These are phyloP conservation scores for Conidiobolus incongruus DNA, from an alignment of 371 early-diverging fungal genomes.

Conservation along the genomic window DNA sequence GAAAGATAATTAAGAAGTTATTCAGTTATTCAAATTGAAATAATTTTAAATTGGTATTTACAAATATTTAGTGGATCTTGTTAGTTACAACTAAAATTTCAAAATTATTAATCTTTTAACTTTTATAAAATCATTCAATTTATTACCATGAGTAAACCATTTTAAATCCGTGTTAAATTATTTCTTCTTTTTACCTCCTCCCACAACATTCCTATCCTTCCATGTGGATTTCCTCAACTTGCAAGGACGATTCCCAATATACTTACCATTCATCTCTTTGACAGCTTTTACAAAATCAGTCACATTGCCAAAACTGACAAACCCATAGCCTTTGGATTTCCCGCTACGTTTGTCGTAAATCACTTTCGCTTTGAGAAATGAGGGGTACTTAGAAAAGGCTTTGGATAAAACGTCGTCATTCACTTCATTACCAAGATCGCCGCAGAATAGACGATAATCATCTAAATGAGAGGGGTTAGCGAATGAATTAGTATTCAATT, in stretches of 20 bases:
- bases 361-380: conserved; percentile 48
- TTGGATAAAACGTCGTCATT: conserved; percentile 52
- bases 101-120: too few relatives aligned
- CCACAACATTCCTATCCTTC: too few relatives aligned
- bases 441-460: conserved; percentile 68
- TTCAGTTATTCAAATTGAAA: too few relatives aligned
- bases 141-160: too few relatives aligned
- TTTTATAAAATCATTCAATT: too few relatives aligned
- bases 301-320: conserved; percentile 59
- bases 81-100: too few relatives aligned
- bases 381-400: conserved; percentile 58
- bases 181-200: too few relatives aligned
- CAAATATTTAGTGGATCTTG: too few relatives aligned
- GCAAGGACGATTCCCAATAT: conserved; percentile 84
- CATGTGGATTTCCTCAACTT: conserved; percentile 83
- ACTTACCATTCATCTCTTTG: conserved; percentile 90
- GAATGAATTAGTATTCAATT: background rate
- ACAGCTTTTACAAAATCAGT: conserved; percentile 65
- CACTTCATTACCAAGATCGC: conserved; percentile 76
- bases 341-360: conserved; percentile 53
- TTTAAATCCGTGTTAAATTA: too few relatives aligned
- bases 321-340: conserved; percentile 64
- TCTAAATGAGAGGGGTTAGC: conserved; percentile 14
- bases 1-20: too few relatives aligned
- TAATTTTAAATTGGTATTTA: too few relatives aligned